Evolutionary conservation across 2,329 filamentous ascomycete genomes (phyloP).

Genomic region (Lachnellula willkommii): DNA sequence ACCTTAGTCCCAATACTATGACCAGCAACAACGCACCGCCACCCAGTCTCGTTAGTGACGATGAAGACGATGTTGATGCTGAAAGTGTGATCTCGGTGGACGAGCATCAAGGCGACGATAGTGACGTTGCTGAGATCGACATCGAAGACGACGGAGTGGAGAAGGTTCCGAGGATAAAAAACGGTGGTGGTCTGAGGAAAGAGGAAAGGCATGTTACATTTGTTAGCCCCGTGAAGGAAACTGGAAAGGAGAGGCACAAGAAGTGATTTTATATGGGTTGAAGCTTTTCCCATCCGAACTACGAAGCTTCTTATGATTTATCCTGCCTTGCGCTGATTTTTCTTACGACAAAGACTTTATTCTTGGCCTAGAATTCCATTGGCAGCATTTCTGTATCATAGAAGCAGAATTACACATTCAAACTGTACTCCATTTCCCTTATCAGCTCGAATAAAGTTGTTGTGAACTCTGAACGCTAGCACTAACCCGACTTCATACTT

Average conservation of each 20-base stretch:
- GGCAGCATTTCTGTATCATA: constrained; percentile 25
- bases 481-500: not conserved
- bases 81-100: constrained; percentile 43
- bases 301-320: not conserved
- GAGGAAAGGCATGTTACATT: constrained; percentile 34
- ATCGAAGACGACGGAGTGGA: constrained; percentile 46
- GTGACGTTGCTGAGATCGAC: constrained; percentile 57
- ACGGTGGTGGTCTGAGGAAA: constrained; percentile 26
- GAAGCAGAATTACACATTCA: constrained; percentile 12
- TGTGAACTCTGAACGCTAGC: not conserved
- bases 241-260: constrained; percentile 14
- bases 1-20: constrained; percentile 63
- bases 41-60: constrained; percentile 73
- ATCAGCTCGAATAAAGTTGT: not conserved
- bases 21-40: constrained; percentile 62
- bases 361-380: constrained; percentile 20
- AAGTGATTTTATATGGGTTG: constrained; percentile 3
- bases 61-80: constrained; percentile 62
- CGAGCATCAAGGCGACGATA: constrained; percentile 49
- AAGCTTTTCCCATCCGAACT: not conserved
- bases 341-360: constrained; percentile 19
- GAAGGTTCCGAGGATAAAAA: constrained; percentile 22
- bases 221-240: constrained; percentile 29
- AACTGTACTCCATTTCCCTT: not conserved
- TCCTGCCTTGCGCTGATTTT: constrained; percentile 10